A percentile compares a stretch with the other conserved stretches of the same genome.
Conservation (phyloP, 2,329 filamentous ascomycete species). For the Uncinocarpus reesii region DNA sequence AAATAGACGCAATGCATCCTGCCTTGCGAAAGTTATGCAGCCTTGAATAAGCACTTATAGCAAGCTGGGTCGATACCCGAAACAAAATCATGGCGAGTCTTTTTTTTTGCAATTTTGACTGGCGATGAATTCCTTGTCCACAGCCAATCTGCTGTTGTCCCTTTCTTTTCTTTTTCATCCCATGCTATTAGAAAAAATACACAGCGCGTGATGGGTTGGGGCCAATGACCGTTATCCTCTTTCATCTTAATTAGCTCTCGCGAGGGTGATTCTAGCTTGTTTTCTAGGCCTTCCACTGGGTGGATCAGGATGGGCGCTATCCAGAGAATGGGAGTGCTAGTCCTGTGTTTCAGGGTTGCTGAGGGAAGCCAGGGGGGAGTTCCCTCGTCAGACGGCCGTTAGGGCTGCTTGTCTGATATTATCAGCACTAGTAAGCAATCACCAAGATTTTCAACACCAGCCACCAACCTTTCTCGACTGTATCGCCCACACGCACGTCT, state of each 20-base stretch:
- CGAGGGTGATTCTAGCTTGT: slow-evolving; percentile 5
- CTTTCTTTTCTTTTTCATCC: slow-evolving; percentile 1
- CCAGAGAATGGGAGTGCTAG: slow-evolving; percentile 8
- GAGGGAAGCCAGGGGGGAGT: slow-evolving; percentile 6
- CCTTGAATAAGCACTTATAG: slow-evolving; percentile 11
- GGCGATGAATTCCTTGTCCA: neutral
- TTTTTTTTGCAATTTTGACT: neutral
- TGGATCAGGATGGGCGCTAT: slow-evolving; percentile 1
- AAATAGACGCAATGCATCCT: slow-evolving; percentile 11
- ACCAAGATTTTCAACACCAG: too few relatives aligned
- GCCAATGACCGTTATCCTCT: neutral
- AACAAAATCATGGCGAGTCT: slow-evolving; percentile 1
- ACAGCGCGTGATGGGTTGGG: too few relatives aligned
- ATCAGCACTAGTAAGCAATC: slow-evolving; percentile 4
- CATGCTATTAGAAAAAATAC: neutral
- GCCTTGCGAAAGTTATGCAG: slow-evolving; percentile 11
- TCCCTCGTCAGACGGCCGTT: neutral
- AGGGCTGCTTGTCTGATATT: slow-evolving; percentile 9
- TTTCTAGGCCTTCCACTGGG: slow-evolving; percentile 5
- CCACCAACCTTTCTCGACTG: too few relatives aligned
- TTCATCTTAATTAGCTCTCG: neutral
- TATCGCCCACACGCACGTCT: too few relatives aligned
- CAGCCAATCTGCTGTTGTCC: neutral
- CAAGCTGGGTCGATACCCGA: neutral
- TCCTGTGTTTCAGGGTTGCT: slow-evolving; percentile 9